These are phyloP conservation scores for Coemansia aciculifera DNA, from an alignment of 192 early-diverging fungal species.

Conservation along the genomic window DNA sequence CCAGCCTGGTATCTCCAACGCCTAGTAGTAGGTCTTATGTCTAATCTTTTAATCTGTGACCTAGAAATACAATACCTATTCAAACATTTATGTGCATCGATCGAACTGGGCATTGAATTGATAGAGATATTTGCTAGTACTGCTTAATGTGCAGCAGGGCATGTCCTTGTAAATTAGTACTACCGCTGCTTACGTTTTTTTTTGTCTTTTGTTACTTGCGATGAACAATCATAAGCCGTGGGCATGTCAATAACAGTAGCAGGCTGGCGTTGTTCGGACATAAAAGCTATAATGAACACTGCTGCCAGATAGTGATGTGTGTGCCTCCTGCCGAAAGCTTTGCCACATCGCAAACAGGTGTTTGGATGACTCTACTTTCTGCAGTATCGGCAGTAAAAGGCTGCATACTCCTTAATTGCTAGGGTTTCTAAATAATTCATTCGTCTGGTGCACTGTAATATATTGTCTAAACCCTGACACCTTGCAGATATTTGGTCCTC, in stretches of 20 bases:
- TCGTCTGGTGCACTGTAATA: neutral
- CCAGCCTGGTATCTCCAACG: neutral
- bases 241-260: neutral
- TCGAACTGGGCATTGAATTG: neutral
- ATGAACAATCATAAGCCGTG: neutral
- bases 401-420: neutral
- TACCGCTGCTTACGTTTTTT: neutral
- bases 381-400: slow-evolving; percentile 2
- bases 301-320: neutral
- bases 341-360: neutral
- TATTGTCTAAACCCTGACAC: neutral
- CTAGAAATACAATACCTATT: neutral
- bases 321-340: neutral
- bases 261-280: neutral
- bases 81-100: neutral
- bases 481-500: neutral
- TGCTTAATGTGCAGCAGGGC: neutral
- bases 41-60: neutral
- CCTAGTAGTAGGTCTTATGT: neutral
- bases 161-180: slow-evolving; percentile 1
- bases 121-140: neutral
- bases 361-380: neutral
- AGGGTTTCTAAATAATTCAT: neutral
- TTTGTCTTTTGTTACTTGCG: neutral
- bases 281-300: neutral